Base-by-base conservation (phyloP, 257 asterid genomes). In the Verbena officinalis region DNA sequence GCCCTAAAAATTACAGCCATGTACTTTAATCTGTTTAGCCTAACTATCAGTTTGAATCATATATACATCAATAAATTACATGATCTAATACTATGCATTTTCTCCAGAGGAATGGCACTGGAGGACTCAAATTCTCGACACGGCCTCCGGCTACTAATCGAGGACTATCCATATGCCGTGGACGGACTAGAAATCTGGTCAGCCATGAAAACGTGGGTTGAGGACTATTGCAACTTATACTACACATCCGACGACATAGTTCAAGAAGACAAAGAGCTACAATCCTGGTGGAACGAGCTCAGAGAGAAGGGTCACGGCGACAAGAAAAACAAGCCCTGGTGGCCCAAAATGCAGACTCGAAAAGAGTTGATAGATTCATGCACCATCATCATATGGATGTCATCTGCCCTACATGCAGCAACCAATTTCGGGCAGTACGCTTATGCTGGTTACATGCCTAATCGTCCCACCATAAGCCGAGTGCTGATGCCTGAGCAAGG, bases 161-260 rank as follows among this genome's bases (percentile, higher is more conserved):
- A 76, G 51, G 84, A 81, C 73, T 81, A 81, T 46, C 87, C 87
- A 0, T 81, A 57, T 14, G 87, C 87, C n/a, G 82, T 81, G 11
- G 84, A 81, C 39, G 87, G 87, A 15, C 78, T 81, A 1, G 72
- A 78, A n/a, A 75, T 81, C 20, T 81, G 87, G 87, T 67, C 80
- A 11, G 74, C 84, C 16, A 81, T 78, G 15, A 42, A 67, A 38
- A 49, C 75, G 14, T 81, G 87, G 84, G 82, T 78, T 7, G 30
- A 67, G n/a, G 82, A 75, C 27, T 81, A 81, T 23, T 70, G 81
- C 78, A 70, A 13, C 59, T 57, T 75, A 50, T 81, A 81, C 74
- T 81, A 81, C 34, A 10, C 56, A 5, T 62, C 84, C 0, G 76
- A 78, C 11, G 74, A 73, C 17, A 51, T 12, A 3, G 73, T 78